Conservation (phyloP, 2,329 filamentous ascomycete genomes). For the Alternaria brassicae region DNA sequence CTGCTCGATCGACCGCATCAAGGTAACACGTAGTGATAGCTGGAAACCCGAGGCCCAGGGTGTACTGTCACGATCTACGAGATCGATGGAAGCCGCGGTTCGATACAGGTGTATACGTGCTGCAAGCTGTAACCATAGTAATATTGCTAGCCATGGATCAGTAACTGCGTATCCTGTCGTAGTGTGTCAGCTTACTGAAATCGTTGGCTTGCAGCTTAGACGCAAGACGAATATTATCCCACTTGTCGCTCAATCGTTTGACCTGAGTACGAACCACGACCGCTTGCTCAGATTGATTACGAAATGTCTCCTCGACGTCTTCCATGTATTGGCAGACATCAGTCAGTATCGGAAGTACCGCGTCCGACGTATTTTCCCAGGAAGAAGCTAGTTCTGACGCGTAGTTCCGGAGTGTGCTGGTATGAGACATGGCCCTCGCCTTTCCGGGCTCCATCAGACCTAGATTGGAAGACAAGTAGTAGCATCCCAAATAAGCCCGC, state of each 20-base stretch:
- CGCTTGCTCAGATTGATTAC: conserved; percentile 35
- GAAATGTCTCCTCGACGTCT: conserved; percentile 46
- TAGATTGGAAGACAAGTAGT: conserved; percentile 42
- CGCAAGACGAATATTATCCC: conserved; percentile 40
- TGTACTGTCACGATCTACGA: conserved; percentile 38
- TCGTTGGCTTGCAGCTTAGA: conserved; percentile 41
- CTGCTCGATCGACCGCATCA: conserved; percentile 43
- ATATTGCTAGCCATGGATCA: conserved; percentile 33
- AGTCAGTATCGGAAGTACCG: conserved; percentile 39
- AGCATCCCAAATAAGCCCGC: conserved; percentile 47
- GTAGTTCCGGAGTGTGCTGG: conserved; percentile 38
- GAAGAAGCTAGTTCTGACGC: conserved; percentile 41
- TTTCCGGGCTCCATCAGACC: conserved; percentile 35
- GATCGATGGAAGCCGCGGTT: conserved; percentile 35
- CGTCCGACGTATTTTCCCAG: conserved; percentile 42
- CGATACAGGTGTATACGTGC: conserved; percentile 41
- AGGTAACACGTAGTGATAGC: conserved; percentile 44
- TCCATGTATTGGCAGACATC: conserved; percentile 47
- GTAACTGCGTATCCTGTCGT: neutral
- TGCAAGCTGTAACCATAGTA: conserved; percentile 44
- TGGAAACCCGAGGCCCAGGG: conserved; percentile 46
- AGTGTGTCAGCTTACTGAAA: conserved; percentile 34
- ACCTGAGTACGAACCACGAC: conserved; percentile 42
- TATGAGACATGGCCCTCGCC: conserved; percentile 35
- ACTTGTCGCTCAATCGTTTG: conserved; percentile 44